Conservation (phyloP, 139 green algal species). For the Limnomonas spitsbergensis region DNA sequence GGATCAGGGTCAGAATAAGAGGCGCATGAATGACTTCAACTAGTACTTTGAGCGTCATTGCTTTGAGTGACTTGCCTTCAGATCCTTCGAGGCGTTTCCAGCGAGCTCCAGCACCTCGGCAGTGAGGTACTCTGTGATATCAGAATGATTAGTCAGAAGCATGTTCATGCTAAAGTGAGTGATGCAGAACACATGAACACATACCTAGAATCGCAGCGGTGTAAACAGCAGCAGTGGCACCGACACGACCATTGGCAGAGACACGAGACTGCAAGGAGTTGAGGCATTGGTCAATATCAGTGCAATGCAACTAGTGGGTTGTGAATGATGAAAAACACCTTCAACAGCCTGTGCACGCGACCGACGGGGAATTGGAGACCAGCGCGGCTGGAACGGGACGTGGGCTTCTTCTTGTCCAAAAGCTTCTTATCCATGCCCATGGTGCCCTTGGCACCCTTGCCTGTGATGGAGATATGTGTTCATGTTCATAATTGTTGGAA, state of each 20-base stretch:
- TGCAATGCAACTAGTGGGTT: neutral
- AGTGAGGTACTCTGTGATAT: conserved; percentile 83
- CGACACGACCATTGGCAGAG: conserved; percentile 92
- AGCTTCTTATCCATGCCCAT: conserved; percentile 78
- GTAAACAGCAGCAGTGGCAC: conserved; percentile 97
- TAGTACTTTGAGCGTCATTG: too few relatives aligned
- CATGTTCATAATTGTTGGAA: neutral
- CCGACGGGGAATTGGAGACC: conserved; percentile 97
- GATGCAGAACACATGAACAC: conserved; percentile 16
- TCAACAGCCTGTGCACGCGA: conserved; percentile 95
- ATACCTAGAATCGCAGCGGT: conserved; percentile 90
- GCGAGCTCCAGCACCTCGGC: conserved; percentile 98
- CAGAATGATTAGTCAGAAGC: too few relatives aligned
- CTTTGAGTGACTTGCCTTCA: conserved; percentile 85
- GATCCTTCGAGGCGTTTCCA: conserved; percentile 98
- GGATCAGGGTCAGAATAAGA: neutral
- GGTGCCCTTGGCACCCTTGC: conserved; percentile 94
- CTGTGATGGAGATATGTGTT: neutral
- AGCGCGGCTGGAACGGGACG: conserved; percentile 79
- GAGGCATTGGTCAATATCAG: neutral
- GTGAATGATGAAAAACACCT: conserved; percentile 56
- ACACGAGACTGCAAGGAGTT: conserved; percentile 67
- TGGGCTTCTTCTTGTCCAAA: conserved; percentile 70
- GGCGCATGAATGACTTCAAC: too few relatives aligned
- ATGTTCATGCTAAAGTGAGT: too few relatives aligned